Conservation (phyloP, 1,284 basidiomycete species). For the Xerocomus nothofagi region DNA sequence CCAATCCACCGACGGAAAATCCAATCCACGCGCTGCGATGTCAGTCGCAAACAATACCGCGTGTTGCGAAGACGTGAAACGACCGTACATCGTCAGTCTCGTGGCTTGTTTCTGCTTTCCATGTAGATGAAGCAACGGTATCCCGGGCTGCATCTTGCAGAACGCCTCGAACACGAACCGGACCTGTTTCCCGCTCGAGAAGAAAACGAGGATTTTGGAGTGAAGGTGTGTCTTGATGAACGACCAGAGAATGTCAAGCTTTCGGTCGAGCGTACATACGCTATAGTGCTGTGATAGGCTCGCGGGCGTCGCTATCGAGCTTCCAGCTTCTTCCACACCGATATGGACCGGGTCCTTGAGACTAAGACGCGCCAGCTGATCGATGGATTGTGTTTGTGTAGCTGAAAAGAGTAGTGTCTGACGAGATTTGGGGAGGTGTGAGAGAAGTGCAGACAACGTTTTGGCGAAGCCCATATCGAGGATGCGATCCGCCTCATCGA, state of each 20-base stretch:
- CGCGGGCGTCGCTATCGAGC: constrained; percentile 53
- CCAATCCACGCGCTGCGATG: constrained; percentile 93
- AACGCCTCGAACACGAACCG: constrained; percentile 98
- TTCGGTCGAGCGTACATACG: constrained; percentile 80
- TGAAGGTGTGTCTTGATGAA: constrained; percentile 96
- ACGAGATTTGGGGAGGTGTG: constrained; percentile 81
- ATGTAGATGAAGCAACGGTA: constrained; percentile 89
- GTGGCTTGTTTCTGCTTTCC: constrained; percentile 97
- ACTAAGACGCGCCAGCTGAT: constrained; percentile 87
- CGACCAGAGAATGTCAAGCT: constrained; percentile 90
- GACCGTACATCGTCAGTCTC: constrained; percentile 79
- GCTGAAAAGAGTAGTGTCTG: constrained; percentile 97
- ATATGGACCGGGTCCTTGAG: constrained; percentile 84
- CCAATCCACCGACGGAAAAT: constrained; percentile 98
- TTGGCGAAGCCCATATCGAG: constrained; percentile 95
- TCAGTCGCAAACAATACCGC: constrained; percentile 95
- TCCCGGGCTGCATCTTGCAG: constrained; percentile 91
- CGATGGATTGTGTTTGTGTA: constrained; percentile 91
- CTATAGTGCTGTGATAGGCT: constrained; percentile 92
- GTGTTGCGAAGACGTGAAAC: constrained; percentile 78
- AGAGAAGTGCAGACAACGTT: constrained; percentile 87
- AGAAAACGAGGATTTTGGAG: constrained; percentile 90
- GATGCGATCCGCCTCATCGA: constrained; percentile 96
- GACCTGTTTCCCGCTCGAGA: constrained; percentile 96
- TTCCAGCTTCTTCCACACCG: constrained; percentile 54